phyloP scores from a whole-genome alignment of 306 rosid species.

The Ormosia emarginata region DNA sequence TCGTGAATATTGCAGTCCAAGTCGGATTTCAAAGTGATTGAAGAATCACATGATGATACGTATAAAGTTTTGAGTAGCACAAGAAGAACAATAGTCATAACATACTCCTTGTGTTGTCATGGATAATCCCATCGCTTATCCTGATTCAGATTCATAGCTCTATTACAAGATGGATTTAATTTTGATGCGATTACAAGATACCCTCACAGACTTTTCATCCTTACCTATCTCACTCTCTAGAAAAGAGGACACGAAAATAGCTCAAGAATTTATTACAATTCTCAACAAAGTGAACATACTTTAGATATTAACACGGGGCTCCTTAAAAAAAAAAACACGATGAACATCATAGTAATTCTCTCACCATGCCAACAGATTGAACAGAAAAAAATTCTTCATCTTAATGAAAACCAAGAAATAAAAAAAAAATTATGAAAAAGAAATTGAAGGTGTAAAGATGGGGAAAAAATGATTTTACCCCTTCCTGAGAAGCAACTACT shows the following conservation, averaged over 20 bases:
- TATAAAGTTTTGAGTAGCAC: too few species aligned
- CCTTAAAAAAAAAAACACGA: slow-evolving; percentile 28
- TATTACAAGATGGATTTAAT: neutral
- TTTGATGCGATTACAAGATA: neutral
- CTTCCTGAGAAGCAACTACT: slow-evolving; percentile 35
- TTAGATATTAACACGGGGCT: slow-evolving; percentile 38
- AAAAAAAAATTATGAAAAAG: slow-evolving; percentile 20
- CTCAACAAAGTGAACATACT: slow-evolving; percentile 6
- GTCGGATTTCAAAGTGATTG: too few species aligned
- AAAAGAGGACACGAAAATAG: neutral
- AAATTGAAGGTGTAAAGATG: slow-evolving; percentile 27
- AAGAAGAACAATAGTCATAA: too few species aligned
- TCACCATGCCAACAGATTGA: slow-evolving; percentile 43
- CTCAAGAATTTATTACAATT: slow-evolving; percentile 8
- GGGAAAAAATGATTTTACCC: slow-evolving; percentile 18
- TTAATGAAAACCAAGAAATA: neutral
- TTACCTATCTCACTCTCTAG: neutral
- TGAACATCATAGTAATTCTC: slow-evolving; percentile 42
- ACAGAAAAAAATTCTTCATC: slow-evolving; percentile 13
- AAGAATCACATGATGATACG: too few species aligned
- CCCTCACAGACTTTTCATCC: neutral
- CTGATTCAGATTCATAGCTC: neutral
- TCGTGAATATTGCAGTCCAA: too few species aligned
- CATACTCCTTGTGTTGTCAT: neutral
- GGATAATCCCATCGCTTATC: neutral